Conservation (phyloP, 1,284 basidiomycete species). For the Phlebopus sp. region DNA sequence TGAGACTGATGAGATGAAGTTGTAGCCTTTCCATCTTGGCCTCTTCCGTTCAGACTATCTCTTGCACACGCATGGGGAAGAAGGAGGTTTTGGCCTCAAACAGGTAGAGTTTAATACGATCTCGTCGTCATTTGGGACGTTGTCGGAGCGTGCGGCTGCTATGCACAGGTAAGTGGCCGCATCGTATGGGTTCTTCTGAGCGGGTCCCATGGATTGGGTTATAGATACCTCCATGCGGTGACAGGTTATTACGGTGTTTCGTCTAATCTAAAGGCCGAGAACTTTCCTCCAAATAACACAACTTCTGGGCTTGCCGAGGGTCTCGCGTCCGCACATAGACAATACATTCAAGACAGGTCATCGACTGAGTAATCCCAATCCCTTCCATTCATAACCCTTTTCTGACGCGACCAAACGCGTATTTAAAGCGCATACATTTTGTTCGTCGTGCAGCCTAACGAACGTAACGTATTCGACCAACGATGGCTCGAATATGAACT, state of each 20-base stretch:
- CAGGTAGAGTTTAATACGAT: constrained; percentile 99
- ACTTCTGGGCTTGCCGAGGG: constrained; percentile 72
- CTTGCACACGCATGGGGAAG: constrained; percentile 54
- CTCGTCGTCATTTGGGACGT: constrained; percentile 84
- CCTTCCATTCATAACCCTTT: background rate
- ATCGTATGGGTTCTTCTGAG: background rate
- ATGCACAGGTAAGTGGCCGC: constrained; percentile 67
- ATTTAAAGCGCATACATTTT: constrained; percentile 67
- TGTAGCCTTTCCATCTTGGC: constrained; percentile 80
- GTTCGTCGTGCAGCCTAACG: constrained; percentile 86
- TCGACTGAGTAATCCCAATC: constrained; percentile 42
- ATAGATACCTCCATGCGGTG: constrained; percentile 63
- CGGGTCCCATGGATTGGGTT: background rate
- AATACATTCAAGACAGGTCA: constrained; percentile 54
- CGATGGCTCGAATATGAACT: constrained; percentile 86
- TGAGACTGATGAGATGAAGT: constrained; percentile 8
- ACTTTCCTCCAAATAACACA: constrained; percentile 77
- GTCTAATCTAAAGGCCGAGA: constrained; percentile 50
- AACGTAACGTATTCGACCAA: constrained; percentile 98
- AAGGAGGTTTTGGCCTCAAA: constrained; percentile 60
- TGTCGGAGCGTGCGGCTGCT: constrained; percentile 72
- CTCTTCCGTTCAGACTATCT: constrained; percentile 97
- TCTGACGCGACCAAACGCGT: constrained; percentile 9
- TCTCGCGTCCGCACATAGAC: constrained; percentile 70
- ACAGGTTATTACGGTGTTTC: constrained; percentile 68